These are phyloP conservation scores for Diaporthe longicolla DNA, from an alignment of 2,329 filamentous ascomycete genomes.

Conservation along the genomic window DNA sequence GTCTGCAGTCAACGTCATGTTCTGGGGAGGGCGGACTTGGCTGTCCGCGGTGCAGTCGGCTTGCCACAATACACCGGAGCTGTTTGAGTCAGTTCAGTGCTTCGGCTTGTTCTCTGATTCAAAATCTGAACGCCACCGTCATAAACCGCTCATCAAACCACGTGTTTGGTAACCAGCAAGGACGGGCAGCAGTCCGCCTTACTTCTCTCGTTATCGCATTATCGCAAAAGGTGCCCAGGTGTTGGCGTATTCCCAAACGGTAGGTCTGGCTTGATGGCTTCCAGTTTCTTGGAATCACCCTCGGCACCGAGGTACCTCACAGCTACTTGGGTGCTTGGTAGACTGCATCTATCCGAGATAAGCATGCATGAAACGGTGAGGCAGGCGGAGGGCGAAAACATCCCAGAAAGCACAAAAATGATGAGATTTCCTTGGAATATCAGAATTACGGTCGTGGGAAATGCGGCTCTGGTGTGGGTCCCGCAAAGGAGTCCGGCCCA, in stretches of 20 bases:
- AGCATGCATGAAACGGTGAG: constrained; percentile 27
- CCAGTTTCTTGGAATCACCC: not conserved
- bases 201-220: not conserved
- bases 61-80: constrained; percentile 34
- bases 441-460: constrained; percentile 37
- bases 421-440: constrained; percentile 39
- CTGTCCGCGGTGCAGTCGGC: constrained; percentile 5
- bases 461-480: constrained; percentile 42
- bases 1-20: constrained; percentile 31
- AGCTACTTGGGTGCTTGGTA: constrained; percentile 7
- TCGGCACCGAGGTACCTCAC: constrained; percentile 23
- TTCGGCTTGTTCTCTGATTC: not conserved
- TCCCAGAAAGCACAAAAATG: constrained; percentile 31
- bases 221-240: not conserved
- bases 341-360: constrained; percentile 10
- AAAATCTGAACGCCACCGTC: constrained; percentile 37
- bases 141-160: constrained; percentile 22
- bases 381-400: constrained; percentile 26
- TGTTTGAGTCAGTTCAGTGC: constrained; percentile 35
- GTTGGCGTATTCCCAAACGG: not conserved
- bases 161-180: not conserved
- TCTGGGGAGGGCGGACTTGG: not conserved
- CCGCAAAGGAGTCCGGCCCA: constrained; percentile 33
- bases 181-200: not conserved
- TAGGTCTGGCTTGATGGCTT: not conserved